Evolutionary conservation across 345 rosid species (phyloP).

Genomic region (Alliaria petiolata): DNA sequence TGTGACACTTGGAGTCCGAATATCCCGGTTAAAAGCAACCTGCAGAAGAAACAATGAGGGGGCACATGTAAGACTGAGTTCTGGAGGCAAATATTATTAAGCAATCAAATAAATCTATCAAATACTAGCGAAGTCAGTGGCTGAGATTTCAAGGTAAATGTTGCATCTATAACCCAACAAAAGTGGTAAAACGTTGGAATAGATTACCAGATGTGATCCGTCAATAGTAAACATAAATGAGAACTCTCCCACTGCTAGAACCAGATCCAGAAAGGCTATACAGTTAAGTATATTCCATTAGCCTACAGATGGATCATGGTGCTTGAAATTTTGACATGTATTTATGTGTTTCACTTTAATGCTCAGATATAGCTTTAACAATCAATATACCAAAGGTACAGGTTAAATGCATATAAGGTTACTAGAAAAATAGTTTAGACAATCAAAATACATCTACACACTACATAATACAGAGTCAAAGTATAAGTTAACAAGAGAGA

Average conservation of each 20-base stretch:
- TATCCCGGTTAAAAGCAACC: slow-evolving; percentile 80
- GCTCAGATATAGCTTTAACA: slow-evolving; percentile 1
- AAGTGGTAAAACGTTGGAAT: background rate
- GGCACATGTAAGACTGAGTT: slow-evolving; percentile 3
- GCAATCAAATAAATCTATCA: background rate
- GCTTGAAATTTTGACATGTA: background rate
- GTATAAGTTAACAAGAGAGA: background rate
- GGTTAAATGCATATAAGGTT: background rate
- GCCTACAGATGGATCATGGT: background rate
- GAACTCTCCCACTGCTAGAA: background rate
- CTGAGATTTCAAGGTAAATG: background rate
- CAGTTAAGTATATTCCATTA: background rate
- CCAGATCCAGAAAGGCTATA: slow-evolving; percentile 5
- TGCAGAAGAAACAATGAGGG: slow-evolving; percentile 30
- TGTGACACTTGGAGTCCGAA: slow-evolving; percentile 79
- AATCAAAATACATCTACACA: background rate
- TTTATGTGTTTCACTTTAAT: background rate
- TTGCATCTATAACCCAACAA: slow-evolving; percentile 1
- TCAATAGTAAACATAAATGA: background rate
- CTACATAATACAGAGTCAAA: background rate
- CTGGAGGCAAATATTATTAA: background rate
- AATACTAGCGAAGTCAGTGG: background rate
- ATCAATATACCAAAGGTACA: background rate
- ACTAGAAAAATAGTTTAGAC: background rate
- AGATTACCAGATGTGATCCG: background rate